phyloP scores from a whole-genome alignment of 2,329 filamentous ascomycete species.

The Coniochaeta sp. region DNA sequence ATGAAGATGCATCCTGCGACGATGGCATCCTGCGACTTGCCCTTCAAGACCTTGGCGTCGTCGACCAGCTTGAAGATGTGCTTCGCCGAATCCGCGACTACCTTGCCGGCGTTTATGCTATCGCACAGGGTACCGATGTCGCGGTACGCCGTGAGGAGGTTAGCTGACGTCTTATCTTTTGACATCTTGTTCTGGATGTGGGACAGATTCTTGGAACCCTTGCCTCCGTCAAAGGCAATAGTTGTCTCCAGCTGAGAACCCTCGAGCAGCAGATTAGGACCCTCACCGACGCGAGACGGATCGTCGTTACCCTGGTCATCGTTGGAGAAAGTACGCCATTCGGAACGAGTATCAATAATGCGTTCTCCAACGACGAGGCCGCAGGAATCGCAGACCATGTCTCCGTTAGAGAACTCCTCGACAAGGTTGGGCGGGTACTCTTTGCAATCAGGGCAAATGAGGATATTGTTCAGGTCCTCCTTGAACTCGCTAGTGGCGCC shows the following conservation, averaged over 20 bases:
- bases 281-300: conserved; percentile 95
- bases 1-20: conserved; percentile 98
- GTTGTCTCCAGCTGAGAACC: conserved; percentile 83
- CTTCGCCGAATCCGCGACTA: conserved; percentile 83
- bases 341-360: conserved; percentile 90
- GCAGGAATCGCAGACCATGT: conserved; percentile 88
- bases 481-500: conserved; percentile 37
- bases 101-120: conserved; percentile 70
- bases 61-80: conserved; percentile 93
- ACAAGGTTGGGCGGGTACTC: conserved; percentile 87
- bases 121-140: conserved; percentile 86
- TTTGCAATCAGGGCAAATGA: conserved; percentile 87
- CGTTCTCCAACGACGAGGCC: conserved; percentile 85
- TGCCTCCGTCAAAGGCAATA: conserved; percentile 73
- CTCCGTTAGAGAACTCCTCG: conserved; percentile 86
- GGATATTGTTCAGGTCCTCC: conserved; percentile 74
- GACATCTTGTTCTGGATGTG: conserved; percentile 62
- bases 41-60: conserved; percentile 89
- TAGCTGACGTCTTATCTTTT: conserved; percentile 21
- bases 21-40: conserved; percentile 87
- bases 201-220: conserved; percentile 65
- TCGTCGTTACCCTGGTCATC: conserved; percentile 96
- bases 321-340: conserved; percentile 98
- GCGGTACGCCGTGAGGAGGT: conserved; percentile 73
- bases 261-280: conserved; percentile 80